Evolutionary conservation across 1,284 basidiomycete species (phyloP), one percentile per base, ranked within the genome.

Genomic region (Ceratobasidium theobromae): DNA sequence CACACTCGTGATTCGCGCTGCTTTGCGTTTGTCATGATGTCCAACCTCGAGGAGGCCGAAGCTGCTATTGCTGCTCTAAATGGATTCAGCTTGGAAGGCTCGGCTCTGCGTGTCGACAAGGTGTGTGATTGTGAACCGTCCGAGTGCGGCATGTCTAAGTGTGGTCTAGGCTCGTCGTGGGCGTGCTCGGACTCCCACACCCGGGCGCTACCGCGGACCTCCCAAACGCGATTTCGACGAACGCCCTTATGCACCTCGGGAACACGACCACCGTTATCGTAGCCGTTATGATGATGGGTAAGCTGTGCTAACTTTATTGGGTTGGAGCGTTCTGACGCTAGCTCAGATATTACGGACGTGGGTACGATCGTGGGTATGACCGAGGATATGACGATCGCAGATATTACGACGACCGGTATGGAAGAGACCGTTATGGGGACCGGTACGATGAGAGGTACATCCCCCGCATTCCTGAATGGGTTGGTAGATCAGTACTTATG

Each of bases 21-120:
- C 41, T 98, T 99, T 73, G 96, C 92, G 43, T 99, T 99, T 77
- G 96, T 99, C 74, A 98, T 94, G 67, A 95, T 97, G 88, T 92
- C 95, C 76, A 84, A 84, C 38, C 77, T 74, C 48, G 93, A 95
- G 72, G 95, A 97, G 73, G 96, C 95, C 4, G 92, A 96, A 64
- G 91, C 91, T 54, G 93, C 91, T 55, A 87, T 98, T 71, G 85
- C 89, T 41, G 89, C 86, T 8, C 79, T 98, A 71, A 90, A 93
- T 75, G 85, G 86, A 46, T 88, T 88, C 68, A 91, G 93, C 66
- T 77, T 97, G 52, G 86, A 89, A 79, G 96, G 95, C 68, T 95
- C 94, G 79, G 80, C 82, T 33, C 82, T 95, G 64, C 88, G 82
- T 68, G 90, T 98, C 33, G 91, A 95, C 77, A 95, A 92, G 82